Conservation (phyloP, 2,329 filamentous ascomycete genomes). For the Biscogniauxia sp. region DNA sequence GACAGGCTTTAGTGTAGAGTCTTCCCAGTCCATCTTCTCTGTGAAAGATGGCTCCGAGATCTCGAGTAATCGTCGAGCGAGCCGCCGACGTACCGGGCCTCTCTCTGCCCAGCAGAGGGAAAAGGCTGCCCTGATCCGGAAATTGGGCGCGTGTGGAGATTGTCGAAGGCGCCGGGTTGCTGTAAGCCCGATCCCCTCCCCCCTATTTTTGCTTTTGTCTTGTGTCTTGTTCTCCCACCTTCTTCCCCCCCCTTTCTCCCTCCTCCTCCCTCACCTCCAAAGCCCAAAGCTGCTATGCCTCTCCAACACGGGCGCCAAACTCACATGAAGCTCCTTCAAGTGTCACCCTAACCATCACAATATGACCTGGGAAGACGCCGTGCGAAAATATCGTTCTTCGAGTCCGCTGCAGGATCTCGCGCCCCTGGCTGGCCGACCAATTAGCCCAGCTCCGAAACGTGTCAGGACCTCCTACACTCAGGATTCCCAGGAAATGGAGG, state of each 20-base stretch:
- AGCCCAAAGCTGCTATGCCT: background rate
- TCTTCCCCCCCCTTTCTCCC: conserved; percentile 6
- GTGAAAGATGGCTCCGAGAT: conserved; percentile 55
- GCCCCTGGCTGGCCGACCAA: conserved; percentile 41
- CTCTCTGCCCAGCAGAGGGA: conserved; percentile 57
- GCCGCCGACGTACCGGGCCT: conserved; percentile 57
- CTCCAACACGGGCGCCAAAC: conserved; percentile 10
- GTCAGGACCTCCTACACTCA: conserved; percentile 41
- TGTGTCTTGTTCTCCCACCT: conserved; percentile 6
- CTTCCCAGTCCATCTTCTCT: conserved; percentile 56
- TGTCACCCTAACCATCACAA: conserved; percentile 60
- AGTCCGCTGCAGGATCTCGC: conserved; percentile 53
- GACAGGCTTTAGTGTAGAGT: conserved; percentile 52
- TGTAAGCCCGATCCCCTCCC: conserved; percentile 42
- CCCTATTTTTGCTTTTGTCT: conserved; percentile 5
- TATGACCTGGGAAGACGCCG: conserved; percentile 60
- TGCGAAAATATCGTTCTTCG: conserved; percentile 52
- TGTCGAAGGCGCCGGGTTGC: conserved; percentile 57
- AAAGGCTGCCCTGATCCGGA: conserved; percentile 58
- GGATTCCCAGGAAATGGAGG: conserved; percentile 54
- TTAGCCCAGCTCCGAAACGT: conserved; percentile 45
- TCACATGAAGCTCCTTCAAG: conserved; percentile 35
- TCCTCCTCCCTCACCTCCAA: conserved; percentile 11
- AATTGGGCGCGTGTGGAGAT: conserved; percentile 56
- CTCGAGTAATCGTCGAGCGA: conserved; percentile 52